Evolutionary conservation across 441 rosid genomes (phyloP), one percentile per base, ranked within the genome.

Genomic region (Erysimum pusillum): DNA sequence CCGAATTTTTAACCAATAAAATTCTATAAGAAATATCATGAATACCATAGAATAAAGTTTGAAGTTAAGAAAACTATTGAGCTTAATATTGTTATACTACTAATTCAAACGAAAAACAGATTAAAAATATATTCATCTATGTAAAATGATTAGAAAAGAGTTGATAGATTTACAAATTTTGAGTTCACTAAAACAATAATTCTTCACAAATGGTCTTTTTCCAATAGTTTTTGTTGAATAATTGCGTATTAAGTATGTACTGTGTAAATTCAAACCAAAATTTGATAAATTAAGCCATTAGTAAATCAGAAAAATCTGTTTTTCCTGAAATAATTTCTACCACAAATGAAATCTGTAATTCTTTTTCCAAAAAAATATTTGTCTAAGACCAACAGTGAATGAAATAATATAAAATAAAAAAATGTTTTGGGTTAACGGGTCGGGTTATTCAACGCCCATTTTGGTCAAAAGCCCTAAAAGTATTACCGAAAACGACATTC

Each of bases 381-480:
- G 11, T 38, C n/a, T 35, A 20, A 28, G 4, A 67, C 12, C 15
- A 39, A 38, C 3, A 60, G 2, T 22, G 25, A 61, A 25, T 46
- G 9, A 61, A 22, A 4, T 38, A 44, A 31, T 52, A 66, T 36
- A 3, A 41, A 42, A 12, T 9, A 20, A 36, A 49, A 18, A 32
- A 70, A 63, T 36, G 13, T 4, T 1, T 15, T 14, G 76, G 79
- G 82, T 75, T 10, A 63, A 49, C 79, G 79, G 79, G 79, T 74
- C 82, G 82, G 79, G 64, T 75, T 64, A 75, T 79, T 79, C 82
- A 79, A 79, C 82, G 82, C 79, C 79, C 82, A 70, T 11, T 69
- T 13, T 75, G 79, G 82, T 79, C 79, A 79, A 79, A 79, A 75
- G 76, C 46, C 52, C 42, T 34, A 25, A 74, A 79, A 63, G 76